Conservation (phyloP, 202 grass and related monocot genomes). For the Hordeum pubiflorum region DNA sequence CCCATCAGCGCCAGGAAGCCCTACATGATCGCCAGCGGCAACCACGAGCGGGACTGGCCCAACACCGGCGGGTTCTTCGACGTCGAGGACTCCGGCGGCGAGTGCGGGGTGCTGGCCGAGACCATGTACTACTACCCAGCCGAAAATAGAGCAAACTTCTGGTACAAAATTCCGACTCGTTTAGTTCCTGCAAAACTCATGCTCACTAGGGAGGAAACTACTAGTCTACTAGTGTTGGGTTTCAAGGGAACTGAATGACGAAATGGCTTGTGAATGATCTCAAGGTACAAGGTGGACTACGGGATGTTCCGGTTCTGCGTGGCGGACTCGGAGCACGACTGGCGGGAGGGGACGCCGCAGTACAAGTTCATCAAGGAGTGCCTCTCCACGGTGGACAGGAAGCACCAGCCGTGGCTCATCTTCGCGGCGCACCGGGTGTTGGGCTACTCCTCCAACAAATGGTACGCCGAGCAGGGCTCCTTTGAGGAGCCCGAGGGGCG, state of each 20-base stretch:
- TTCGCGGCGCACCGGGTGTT: conserved; percentile 82
- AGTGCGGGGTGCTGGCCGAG: conserved; percentile 59
- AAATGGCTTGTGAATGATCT: not conserved
- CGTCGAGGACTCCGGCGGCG: conserved; percentile 41
- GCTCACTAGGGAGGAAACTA: too few species aligned
- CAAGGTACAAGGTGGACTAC: conserved; percentile 30
- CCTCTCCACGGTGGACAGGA: conserved; percentile 67
- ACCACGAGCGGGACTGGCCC: conserved; percentile 53
- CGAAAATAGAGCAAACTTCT: conserved; percentile 50
- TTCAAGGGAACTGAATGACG: too few species aligned
- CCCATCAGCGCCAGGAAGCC: conserved; percentile 38
- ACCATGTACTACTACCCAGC: conserved; percentile 52
- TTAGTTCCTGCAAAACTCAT: too few species aligned
- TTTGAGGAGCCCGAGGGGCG: conserved; percentile 63
- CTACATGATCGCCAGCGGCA: conserved; percentile 58
- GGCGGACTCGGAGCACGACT: conserved; percentile 78
- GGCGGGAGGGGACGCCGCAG: conserved; percentile 73
- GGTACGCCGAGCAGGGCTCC: conserved; percentile 34
- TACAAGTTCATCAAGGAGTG: conserved; percentile 72
- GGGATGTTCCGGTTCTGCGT: conserved; percentile 92
- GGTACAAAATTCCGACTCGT: too few species aligned
- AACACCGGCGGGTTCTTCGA: conserved; percentile 43
- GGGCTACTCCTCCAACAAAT: conserved; percentile 58
- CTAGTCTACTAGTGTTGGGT: too few species aligned
- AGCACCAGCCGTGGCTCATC: conserved; percentile 83